phyloP scores from a whole-genome alignment of 2,329 filamentous ascomycete genomes.

The Ceratocystis cacaofunesta region DNA sequence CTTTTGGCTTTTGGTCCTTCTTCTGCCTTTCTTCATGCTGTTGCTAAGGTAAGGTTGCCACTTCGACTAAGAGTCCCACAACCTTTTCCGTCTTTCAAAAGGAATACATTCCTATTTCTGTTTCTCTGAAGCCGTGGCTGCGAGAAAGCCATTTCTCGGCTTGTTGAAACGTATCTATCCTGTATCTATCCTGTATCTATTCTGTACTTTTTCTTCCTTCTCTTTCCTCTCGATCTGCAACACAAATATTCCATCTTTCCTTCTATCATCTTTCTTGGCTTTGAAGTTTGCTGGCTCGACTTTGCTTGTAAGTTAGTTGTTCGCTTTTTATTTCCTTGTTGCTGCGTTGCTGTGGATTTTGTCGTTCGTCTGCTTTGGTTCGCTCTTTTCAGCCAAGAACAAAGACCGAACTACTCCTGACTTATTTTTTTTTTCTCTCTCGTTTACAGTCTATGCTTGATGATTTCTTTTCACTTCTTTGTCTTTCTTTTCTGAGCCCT shows the following conservation, averaged over 20 bases:
- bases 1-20: not conserved
- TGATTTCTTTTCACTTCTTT: conserved; percentile 5
- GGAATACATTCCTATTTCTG: not conserved
- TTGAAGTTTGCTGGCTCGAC: not conserved
- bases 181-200: not conserved
- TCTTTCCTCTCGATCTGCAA: not conserved
- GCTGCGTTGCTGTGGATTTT: conserved; percentile 3
- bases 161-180: not conserved
- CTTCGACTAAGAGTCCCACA: not conserved
- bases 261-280: not conserved
- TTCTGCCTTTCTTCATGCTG: not conserved
- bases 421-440: not conserved
- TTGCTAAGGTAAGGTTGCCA: not conserved
- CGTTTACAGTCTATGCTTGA: not conserved
- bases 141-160: not conserved
- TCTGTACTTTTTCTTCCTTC: no score
- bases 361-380: not conserved
- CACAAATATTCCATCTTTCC: not conserved
- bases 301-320: conserved; percentile 2
- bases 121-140: not conserved
- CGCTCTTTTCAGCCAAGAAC: not conserved
- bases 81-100: not conserved
- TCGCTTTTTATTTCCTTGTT: not conserved
- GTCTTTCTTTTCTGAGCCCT: not conserved
- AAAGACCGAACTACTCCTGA: not conserved